Percentiles rank a stretch among this genome's conserved stretches.
phyloP scores from a whole-genome alignment of 2,329 filamentous ascomycete genomes.

The Pyrenophora tritici-repentis region DNA sequence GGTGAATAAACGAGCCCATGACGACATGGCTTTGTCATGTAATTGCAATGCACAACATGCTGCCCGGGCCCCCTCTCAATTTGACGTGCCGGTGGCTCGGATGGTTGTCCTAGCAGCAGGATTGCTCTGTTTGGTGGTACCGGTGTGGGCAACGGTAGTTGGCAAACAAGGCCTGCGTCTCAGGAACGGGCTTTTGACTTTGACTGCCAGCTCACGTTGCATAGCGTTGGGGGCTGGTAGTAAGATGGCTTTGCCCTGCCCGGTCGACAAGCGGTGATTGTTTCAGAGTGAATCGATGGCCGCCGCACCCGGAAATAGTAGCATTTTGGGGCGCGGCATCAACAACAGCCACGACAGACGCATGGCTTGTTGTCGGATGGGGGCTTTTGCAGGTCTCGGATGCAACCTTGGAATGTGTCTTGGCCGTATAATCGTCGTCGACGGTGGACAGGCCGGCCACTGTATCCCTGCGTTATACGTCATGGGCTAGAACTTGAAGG shows the following conservation, averaged over 20 bases:
- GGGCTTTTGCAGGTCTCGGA: background rate
- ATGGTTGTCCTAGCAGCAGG: conserved; percentile 11
- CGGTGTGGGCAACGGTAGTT: background rate
- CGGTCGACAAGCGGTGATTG: conserved; percentile 1
- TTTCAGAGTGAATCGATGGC: conserved; percentile 3
- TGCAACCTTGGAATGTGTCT: background rate
- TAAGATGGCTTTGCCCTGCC: background rate
- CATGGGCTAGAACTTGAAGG: background rate
- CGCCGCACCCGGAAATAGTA: conserved; percentile 4
- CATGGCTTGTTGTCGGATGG: background rate
- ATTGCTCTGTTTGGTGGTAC: background rate
- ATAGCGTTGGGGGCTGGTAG: too few species aligned
- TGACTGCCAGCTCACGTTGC: background rate
- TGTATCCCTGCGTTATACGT: background rate
- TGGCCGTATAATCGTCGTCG: background rate
- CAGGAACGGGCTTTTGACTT: background rate
- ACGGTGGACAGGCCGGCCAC: too few species aligned
- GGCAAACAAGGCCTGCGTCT: background rate
- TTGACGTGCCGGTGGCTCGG: conserved; percentile 8
- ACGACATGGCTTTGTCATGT: conserved; percentile 17
- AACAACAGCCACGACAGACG: background rate
- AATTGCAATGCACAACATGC: background rate
- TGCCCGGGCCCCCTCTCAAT: background rate
- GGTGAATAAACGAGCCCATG: conserved; percentile 5
- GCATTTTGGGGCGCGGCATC: background rate